Percentiles rank a stretch among this genome's conserved stretches.
Evolutionary conservation across 23 red algal species (phyloP).

Genomic region (Gracilariopsis chorda): DNA sequence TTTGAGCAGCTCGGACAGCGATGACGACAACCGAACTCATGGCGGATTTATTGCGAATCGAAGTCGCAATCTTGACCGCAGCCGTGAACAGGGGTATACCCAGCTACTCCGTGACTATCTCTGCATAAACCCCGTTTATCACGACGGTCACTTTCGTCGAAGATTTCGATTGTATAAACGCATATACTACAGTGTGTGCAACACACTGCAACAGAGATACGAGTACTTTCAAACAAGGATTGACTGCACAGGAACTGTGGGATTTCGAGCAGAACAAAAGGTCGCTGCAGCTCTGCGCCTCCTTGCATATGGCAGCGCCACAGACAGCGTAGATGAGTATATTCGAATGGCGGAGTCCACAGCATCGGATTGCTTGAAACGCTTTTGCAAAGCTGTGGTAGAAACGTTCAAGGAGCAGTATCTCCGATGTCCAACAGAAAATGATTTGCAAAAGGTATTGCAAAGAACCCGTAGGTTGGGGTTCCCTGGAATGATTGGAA

Average conservation of each 20-base stretch:
- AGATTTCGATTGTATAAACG: background rate
- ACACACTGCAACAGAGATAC: background rate
- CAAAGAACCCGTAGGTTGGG: background rate
- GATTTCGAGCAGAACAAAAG: background rate
- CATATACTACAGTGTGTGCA: background rate
- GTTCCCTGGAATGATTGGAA: slow-evolving; percentile 19
- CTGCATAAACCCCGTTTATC: background rate
- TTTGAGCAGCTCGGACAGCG: no score
- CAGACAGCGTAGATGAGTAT: background rate
- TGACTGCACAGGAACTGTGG: background rate
- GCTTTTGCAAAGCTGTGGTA: background rate
- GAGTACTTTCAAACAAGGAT: background rate
- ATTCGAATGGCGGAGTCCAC: background rate
- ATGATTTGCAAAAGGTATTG: background rate
- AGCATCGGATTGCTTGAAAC: background rate
- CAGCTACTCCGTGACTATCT: background rate
- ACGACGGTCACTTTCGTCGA: background rate
- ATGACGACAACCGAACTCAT: no score
- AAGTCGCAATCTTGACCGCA: background rate
- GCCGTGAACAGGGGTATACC: background rate
- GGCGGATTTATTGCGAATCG: no score
- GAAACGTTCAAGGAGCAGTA: background rate
- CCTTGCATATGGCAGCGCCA: background rate
- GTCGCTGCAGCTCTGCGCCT: background rate
- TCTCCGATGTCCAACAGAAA: background rate